Conservation (phyloP, 345 rosid species). For the Corchorus capsularis region DNA sequence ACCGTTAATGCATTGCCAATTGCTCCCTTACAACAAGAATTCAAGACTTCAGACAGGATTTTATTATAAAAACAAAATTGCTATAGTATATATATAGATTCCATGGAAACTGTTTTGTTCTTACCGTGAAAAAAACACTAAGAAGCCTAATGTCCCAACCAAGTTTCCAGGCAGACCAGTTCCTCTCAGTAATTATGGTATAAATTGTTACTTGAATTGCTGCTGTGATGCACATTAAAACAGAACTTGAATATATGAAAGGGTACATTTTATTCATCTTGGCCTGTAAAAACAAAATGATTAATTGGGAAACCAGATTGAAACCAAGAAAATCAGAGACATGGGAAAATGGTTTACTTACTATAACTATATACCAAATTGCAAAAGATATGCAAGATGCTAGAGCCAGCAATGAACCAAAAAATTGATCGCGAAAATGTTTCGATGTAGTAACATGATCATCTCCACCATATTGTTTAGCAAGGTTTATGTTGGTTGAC, state of each 20-base stretch:
- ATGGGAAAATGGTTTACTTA: not conserved
- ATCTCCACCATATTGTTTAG: conserved; percentile 15
- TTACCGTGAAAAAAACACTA: conserved; percentile 44
- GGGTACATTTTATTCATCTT: conserved; percentile 46
- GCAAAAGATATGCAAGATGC: conserved; percentile 1
- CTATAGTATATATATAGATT: no score
- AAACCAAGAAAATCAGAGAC: no score
- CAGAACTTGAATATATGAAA: conserved; percentile 49
- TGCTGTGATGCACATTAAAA: conserved; percentile 42
- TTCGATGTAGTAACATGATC: not conserved
- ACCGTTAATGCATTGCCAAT: not conserved
- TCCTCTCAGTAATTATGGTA: conserved; percentile 44
- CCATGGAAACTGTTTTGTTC: not conserved
- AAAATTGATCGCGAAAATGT: not conserved
- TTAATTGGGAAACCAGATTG: no score
- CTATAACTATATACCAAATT: conserved; percentile 6
- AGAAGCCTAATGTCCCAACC: conserved; percentile 55
- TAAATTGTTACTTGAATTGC: conserved; percentile 36
- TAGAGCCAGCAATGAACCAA: conserved; percentile 2
- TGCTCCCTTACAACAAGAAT: not conserved
- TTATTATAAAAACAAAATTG: not conserved
- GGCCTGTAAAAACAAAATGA: conserved; percentile 26
- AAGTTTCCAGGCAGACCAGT: conserved; percentile 56
- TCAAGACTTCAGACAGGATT: not conserved
- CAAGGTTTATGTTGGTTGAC: conserved; percentile 42